Evolutionary conservation across 2,329 filamentous ascomycete species (phyloP), one percentile per base, ranked within the genome.

Genomic region (Venturia nashicola): DNA sequence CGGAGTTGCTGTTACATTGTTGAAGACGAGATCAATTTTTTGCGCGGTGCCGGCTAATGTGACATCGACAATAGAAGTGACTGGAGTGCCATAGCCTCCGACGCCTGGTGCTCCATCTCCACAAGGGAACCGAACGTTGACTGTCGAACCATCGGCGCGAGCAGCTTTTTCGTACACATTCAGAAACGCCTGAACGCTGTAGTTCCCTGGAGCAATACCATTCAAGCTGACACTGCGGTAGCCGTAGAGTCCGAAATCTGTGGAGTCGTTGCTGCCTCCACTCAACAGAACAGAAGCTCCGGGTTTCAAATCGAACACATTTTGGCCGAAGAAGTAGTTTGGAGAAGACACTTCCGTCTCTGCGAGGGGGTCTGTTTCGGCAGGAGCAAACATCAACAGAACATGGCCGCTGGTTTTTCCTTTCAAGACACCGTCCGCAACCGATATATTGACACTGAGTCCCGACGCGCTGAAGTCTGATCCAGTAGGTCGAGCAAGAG

Each of bases 241-340:
- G 8, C 74, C 74, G 63, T 66, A 76, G 0, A 75, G 71, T 11
- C 69, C 72, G 7, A 64, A 68, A 14, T 66, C 67, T 4, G 70
- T 72, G 42, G 65, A 68, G 11, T 64, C 40, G 8, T 68, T 70
- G 61, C 66, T 70, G 54, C 72, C 72, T 14, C 71, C 71, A n/a
- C 69, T 69, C 1, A 76, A 65, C 1, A 62, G 68, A 16, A 72
- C 63, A 0, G 67, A 64, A 12, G 67, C 61, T 8, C 65, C 65
- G 9, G 66, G 40, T 6, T 67, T 65, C 57, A 75, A 68, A 18
- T 67, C 64, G 66, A 67, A 71, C 5, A 75, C 73, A 57, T 75
- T 75, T 65, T 74, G 70, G 46, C 74, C 74, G 64, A 72, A 76
- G 60, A 76, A 72, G n/a, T 69, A 66, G 65, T 75, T 70, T 0